Evolutionary conservation across 495 filamentous ascomycete species (phyloP), one percentile per base, ranked within the genome.

Genomic region (Cladorrhinum samala): DNA sequence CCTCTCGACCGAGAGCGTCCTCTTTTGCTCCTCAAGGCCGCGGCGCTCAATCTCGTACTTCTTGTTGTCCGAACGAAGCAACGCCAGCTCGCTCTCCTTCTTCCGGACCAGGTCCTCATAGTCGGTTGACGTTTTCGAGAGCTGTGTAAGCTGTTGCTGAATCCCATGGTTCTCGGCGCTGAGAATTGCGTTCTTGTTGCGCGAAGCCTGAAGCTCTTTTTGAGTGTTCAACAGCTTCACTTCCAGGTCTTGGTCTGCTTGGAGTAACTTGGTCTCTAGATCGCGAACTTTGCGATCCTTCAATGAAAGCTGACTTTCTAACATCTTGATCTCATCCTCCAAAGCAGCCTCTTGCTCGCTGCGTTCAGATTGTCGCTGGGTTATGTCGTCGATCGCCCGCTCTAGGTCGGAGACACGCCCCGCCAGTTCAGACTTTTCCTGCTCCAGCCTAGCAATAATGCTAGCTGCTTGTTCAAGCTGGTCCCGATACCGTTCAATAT

Each of bases 211-310:
- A 0, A 95, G 71, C 30, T 95, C 89, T 59, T 90, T 95, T n/a
- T 80, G 83, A 4, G 89, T 77, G n/a, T 80, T 80, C 17, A 85
- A 78, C 46, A 96, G 74, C 61, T 96, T 96, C 58, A 95, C 70
- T 53, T 97, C 93, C 9, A 92, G 73, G 57, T 96, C 92, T 56
- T 95, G 88, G 53, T 97, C 93, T 0, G 81, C 82, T 64, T 91
- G 88, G 36, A 95, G 69, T 13, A 96, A 67, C 62, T 89, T 95
- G 36, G 77, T 76, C 64, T 97, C 92, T 9, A 96, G 72, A 49
- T 97, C 94, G 41, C 89, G 84, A 4, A 90, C 69, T 58, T 97
- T 98, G 20, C 91, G 84, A 37, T 95, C 90, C 67, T 95, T 96
- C 51, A 97, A 68, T 45, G 80, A 82, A 16, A 97, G 73, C 58